Evolutionary conservation across 768 basidiomycete genomes (phyloP).

Genomic region (Xanthoconium purpureum): DNA sequence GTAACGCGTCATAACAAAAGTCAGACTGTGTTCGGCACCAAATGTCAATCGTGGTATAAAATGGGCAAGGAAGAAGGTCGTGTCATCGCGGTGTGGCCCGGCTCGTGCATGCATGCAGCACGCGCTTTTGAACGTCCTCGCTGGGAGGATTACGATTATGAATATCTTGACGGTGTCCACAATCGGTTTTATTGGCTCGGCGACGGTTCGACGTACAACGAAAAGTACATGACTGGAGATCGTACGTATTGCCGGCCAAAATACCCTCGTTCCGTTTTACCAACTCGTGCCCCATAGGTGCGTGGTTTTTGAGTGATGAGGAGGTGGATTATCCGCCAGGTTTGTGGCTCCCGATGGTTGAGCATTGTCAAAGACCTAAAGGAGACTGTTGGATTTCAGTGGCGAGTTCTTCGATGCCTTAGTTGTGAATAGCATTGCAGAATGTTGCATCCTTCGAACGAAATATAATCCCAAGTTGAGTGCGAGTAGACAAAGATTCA

Average conservation of each 20-base stretch:
- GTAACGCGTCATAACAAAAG: not conserved
- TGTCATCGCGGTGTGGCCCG: constrained; percentile 58
- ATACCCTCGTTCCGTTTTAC: not conserved
- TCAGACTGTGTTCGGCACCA: constrained; percentile 56
- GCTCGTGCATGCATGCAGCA: constrained; percentile 51
- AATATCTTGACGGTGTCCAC: constrained; percentile 38
- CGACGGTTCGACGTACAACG: constrained; percentile 56
- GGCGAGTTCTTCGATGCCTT: not conserved
- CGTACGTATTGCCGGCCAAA: constrained; percentile 21
- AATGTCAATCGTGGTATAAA: constrained; percentile 67
- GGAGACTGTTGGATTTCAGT: not conserved
- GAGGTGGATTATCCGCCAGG: constrained; percentile 14
- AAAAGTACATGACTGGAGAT: constrained; percentile 40
- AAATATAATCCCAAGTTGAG: too few relatives aligned
- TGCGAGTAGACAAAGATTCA: too few relatives aligned
- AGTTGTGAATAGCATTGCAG: not conserved
- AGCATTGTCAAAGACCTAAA: too few relatives aligned
- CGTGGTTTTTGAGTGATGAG: constrained; percentile 14
- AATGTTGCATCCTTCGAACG: too few relatives aligned
- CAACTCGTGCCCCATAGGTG: not conserved
- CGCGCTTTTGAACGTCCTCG: constrained; percentile 51
- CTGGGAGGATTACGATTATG: constrained; percentile 64
- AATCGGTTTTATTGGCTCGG: constrained; percentile 62
- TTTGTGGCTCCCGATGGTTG: not conserved
- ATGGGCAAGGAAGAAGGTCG: constrained; percentile 53